These are phyloP conservation scores for Clarireedia hainanense DNA, from an alignment of 2,329 filamentous ascomycete genomes.

Conservation along the genomic window DNA sequence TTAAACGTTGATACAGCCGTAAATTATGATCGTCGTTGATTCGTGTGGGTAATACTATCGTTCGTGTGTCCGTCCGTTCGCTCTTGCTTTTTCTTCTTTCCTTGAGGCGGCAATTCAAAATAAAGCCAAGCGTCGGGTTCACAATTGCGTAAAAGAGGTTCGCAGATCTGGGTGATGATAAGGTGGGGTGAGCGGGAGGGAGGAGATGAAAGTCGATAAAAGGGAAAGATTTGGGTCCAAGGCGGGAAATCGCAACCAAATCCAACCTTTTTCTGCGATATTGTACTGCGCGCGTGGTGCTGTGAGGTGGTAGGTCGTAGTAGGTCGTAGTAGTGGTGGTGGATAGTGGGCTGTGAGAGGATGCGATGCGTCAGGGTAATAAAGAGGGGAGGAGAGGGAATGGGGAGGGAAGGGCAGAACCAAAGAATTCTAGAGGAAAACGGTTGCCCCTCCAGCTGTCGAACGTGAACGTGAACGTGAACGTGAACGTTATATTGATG, in stretches of 20 bases:
- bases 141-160: neutral
- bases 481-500: neutral
- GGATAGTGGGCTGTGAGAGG: neutral
- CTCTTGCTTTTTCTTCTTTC: constrained; percentile 2
- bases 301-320: neutral
- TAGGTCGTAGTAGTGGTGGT: neutral
- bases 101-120: constrained; percentile 1
- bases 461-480: neutral
- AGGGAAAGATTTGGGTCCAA: too few species aligned
- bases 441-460: neutral
- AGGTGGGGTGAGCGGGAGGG: neutral
- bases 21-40: constrained; percentile 1
- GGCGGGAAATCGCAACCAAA: too few species aligned
- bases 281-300: too few species aligned
- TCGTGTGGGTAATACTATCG: neutral
- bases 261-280: too few species aligned
- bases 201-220: too few species aligned
- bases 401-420: neutral
- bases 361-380: neutral
- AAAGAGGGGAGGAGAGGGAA: neutral
- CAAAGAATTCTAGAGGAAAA: neutral
- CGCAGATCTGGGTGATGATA: neutral
- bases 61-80: neutral
- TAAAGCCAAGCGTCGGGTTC: constrained; percentile 1
- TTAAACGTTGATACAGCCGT: neutral